A percentile compares a stretch with the other conserved stretches of the same genome.
These are phyloP conservation scores for Xylariaceae sp. DNA, from an alignment of 2,329 filamentous ascomycete genomes.

Conservation along the genomic window DNA sequence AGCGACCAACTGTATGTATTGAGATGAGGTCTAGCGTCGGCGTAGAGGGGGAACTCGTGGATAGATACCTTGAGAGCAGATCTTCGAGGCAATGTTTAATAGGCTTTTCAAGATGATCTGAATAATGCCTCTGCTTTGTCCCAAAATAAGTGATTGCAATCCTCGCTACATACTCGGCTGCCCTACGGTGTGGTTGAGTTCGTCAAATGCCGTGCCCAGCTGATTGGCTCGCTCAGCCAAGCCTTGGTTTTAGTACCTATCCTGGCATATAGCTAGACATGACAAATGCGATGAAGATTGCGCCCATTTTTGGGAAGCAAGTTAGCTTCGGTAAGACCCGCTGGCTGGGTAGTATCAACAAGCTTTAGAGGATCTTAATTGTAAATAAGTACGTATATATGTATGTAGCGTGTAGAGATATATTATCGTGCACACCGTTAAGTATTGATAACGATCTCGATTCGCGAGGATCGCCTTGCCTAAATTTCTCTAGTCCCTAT, in stretches of 20 bases:
- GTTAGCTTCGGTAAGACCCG: too few species aligned
- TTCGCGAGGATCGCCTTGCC: too few species aligned
- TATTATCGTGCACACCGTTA: neutral
- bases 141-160: neutral
- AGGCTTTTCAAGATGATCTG: constrained; percentile 10
- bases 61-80: constrained; percentile 26
- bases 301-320: too few species aligned
- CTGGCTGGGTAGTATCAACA: too few species aligned
- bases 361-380: neutral
- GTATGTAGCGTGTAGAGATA: neutral
- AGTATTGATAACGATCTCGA: too few species aligned
- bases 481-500: too few species aligned
- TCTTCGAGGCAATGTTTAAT: constrained; percentile 31
- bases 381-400: too few species aligned
- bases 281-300: too few species aligned
- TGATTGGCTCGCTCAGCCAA: neutral
- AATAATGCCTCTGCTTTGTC: neutral
- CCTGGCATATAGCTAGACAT: neutral
- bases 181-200: neutral
- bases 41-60: constrained; percentile 23
- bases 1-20: constrained; percentile 16
- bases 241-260: neutral
- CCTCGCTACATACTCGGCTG: neutral
- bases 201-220: neutral
- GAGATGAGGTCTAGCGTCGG: constrained; percentile 25